Evolutionary conservation across 2,329 filamentous ascomycete species (phyloP).

Genomic region (Fonsecaea pedrosoi): DNA sequence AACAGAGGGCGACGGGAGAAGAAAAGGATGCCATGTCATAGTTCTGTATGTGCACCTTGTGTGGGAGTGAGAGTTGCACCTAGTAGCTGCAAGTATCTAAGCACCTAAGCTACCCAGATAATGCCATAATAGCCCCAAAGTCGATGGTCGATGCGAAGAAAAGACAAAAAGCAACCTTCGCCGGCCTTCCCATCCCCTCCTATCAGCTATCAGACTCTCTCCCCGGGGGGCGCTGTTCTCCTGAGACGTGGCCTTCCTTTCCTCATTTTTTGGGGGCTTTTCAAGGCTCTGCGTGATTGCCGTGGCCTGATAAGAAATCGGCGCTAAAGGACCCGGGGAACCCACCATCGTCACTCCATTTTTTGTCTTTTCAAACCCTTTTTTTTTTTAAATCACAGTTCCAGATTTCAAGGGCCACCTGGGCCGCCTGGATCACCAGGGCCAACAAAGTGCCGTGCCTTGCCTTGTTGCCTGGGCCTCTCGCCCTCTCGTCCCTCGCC

Average conservation of each 20-base stretch:
- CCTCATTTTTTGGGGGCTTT: neutral
- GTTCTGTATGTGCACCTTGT: no score
- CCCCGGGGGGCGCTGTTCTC: constrained; percentile 5
- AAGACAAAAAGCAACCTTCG: neutral
- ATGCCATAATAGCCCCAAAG: neutral
- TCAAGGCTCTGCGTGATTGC: constrained; percentile 6
- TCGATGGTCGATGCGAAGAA: neutral
- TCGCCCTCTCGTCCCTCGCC: neutral
- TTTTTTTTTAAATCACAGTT: constrained; percentile 1
- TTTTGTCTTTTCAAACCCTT: constrained; percentile 9
- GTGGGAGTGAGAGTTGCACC: no score
- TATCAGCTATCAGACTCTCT: constrained; percentile 8
- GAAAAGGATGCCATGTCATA: neutral
- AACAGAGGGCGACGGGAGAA: neutral
- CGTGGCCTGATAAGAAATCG: constrained; percentile 26
- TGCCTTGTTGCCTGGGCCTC: neutral
- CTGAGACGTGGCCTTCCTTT: constrained; percentile 9
- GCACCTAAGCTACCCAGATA: neutral
- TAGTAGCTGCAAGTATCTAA: neutral
- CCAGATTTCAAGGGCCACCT: neutral
- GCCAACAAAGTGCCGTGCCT: constrained; percentile 9
- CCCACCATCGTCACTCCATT: constrained; percentile 8
- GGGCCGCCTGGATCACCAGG: neutral
- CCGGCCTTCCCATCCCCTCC: constrained; percentile 3
- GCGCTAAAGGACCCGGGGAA: constrained; percentile 3